A percentile compares a stretch with the other conserved stretches of the same genome.
phyloP scores from a whole-genome alignment of 2,329 filamentous ascomycete genomes.

The Aspergillus sp. region DNA sequence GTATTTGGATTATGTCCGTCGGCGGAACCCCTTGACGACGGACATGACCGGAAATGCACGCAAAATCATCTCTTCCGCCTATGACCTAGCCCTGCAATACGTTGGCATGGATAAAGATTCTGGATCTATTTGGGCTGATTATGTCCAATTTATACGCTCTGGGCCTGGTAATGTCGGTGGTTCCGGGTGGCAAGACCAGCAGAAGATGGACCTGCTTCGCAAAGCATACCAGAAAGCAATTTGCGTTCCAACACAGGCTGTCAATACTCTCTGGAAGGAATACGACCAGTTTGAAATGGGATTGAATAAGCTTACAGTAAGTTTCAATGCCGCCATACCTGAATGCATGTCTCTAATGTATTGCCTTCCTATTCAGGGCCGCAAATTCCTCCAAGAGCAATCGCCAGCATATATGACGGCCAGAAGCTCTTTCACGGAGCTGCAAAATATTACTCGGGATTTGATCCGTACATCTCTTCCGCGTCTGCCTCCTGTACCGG shows the following conservation, averaged over 20 bases:
- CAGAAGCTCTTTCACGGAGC: constrained; percentile 75
- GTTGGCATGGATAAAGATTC: constrained; percentile 89
- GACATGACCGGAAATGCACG: constrained; percentile 70
- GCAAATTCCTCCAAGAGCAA: constrained; percentile 88
- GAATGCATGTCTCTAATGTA: neutral
- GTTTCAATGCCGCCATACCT: neutral
- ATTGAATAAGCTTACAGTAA: constrained; percentile 81
- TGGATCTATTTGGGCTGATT: constrained; percentile 85
- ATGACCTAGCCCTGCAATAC: constrained; percentile 83
- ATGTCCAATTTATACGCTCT: constrained; percentile 84
- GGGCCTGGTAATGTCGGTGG: constrained; percentile 81
- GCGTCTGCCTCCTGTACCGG: constrained; percentile 69
- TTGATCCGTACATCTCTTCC: constrained; percentile 72
- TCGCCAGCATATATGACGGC: constrained; percentile 95
- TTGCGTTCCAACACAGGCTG: constrained; percentile 71
- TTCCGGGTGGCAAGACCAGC: constrained; percentile 86
- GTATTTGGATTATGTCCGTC: constrained; percentile 91
- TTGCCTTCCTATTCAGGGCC: constrained; percentile 51
- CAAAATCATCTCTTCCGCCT: constrained; percentile 71
- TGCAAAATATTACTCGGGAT: constrained; percentile 79
- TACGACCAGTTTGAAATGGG: constrained; percentile 95
- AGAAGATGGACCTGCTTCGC: constrained; percentile 91
- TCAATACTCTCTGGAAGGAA: constrained; percentile 88
- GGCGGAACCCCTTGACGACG: constrained; percentile 75
- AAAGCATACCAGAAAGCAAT: constrained; percentile 90